Percentiles rank a stretch among this genome's conserved stretches.
These are phyloP conservation scores for Paraurostyla sp. DNA, from an alignment of 73 alveolate genomes.

Conservation along the genomic window DNA sequence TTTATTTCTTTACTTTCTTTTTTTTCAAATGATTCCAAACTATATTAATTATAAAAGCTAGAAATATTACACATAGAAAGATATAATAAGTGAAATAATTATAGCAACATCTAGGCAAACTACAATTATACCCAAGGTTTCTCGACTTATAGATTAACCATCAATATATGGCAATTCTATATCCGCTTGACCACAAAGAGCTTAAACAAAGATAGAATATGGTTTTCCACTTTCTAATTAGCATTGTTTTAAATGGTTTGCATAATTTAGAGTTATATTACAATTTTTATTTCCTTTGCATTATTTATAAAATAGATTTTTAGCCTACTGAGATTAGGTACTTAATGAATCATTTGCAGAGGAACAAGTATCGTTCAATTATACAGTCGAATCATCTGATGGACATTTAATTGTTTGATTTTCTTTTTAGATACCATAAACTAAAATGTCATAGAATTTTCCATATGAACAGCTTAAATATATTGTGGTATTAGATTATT, in stretches of 20 bases:
- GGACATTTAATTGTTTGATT: too few species aligned
- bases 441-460: too few species aligned
- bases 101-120: constrained; percentile 51
- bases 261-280: not conserved
- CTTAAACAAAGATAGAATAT: not conserved
- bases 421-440: too few species aligned
- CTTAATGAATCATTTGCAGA: not conserved
- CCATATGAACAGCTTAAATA: constrained; percentile 48
- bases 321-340: not conserved
- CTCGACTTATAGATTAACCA: not conserved
- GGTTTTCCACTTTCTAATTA: not conserved
- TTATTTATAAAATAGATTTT: not conserved
- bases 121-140: constrained; percentile 25
- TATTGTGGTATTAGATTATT: not conserved
- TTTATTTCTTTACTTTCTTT: constrained; percentile 36
- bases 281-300: constrained; percentile 5
- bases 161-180: not conserved
- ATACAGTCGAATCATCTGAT: too few species aligned
- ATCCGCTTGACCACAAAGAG: not conserved
- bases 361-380: not conserved
- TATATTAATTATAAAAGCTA: not conserved
- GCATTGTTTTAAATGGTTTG: too few species aligned
- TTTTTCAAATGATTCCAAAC: constrained; percentile 47
- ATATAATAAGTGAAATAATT: not conserved
- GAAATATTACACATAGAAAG: not conserved